Conservation (phyloP, 352 stramenopile genomes). For the Phytopythium sindhum region DNA sequence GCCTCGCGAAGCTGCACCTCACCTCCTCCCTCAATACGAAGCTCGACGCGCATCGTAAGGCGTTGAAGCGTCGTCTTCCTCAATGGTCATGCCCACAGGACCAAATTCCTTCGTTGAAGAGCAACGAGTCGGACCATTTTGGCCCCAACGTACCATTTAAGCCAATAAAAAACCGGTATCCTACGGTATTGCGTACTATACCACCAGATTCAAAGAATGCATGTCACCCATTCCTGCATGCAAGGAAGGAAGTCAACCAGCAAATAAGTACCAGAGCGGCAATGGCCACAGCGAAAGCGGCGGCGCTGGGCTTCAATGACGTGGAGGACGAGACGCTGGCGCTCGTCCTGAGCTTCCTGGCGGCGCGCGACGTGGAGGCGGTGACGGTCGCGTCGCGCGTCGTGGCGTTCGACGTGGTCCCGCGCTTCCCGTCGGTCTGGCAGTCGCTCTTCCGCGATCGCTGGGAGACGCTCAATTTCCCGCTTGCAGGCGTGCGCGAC, state of each 20-base stretch:
- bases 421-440: conserved; percentile 53
- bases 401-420: conserved; percentile 43
- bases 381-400: conserved; percentile 42
- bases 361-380: conserved; percentile 53
- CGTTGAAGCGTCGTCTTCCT: not conserved
- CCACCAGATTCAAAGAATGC: too few species aligned
- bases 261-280: not conserved
- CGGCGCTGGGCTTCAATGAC: conserved; percentile 13
- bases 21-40: not conserved
- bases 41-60: not conserved
- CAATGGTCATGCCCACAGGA: not conserved
- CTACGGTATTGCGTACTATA: too few species aligned
- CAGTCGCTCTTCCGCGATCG: conserved; percentile 50
- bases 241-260: too few species aligned
- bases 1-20: not conserved
- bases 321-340: conserved; percentile 56
- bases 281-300: not conserved
- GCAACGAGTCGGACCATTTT: not conserved
- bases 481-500: conserved; percentile 24
- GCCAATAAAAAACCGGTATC: too few species aligned
- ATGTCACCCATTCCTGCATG: too few species aligned
- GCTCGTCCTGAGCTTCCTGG: conserved; percentile 33
- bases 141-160: not conserved
- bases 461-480: conserved; percentile 64
- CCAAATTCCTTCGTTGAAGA: not conserved